Evolutionary conservation across 805 yeast genomes (phyloP).

Genomic region (Myxozyma sirexii): DNA sequence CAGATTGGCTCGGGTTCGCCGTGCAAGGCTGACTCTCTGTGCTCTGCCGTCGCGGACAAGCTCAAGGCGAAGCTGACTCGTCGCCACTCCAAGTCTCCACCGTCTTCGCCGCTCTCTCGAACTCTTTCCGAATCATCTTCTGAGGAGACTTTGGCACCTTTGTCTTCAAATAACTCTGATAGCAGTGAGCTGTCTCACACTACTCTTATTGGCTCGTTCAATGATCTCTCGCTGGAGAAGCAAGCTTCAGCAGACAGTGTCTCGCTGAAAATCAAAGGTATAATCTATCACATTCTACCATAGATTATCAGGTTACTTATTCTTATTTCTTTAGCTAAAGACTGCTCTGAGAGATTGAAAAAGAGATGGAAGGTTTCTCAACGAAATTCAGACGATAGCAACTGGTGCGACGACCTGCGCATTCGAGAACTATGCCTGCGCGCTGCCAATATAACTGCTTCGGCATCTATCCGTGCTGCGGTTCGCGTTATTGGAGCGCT

Average conservation of each 20-base stretch:
- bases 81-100: not conserved
- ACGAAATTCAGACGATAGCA: not conserved
- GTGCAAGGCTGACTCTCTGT: not conserved
- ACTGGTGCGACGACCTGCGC: not conserved
- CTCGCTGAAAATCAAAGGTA: not conserved
- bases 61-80: not conserved
- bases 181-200: not conserved
- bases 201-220: conserved; percentile 2
- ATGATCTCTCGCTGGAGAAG: not conserved
- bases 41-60: not conserved
- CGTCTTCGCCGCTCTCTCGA: not conserved
- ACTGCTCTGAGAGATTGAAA: not conserved
- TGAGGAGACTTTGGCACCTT: too few species aligned
- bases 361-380: not conserved
- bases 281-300: too few species aligned
- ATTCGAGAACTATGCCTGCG: not conserved
- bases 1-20: not conserved
- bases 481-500: not conserved
- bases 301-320: not conserved
- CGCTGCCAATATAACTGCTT: not conserved
- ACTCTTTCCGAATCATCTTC: not conserved
- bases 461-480: not conserved
- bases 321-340: not conserved
- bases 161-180: not conserved
- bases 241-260: not conserved